phyloP scores from a whole-genome alignment of 176 grass and related monocot genomes.

The Aegilops speltoides region DNA sequence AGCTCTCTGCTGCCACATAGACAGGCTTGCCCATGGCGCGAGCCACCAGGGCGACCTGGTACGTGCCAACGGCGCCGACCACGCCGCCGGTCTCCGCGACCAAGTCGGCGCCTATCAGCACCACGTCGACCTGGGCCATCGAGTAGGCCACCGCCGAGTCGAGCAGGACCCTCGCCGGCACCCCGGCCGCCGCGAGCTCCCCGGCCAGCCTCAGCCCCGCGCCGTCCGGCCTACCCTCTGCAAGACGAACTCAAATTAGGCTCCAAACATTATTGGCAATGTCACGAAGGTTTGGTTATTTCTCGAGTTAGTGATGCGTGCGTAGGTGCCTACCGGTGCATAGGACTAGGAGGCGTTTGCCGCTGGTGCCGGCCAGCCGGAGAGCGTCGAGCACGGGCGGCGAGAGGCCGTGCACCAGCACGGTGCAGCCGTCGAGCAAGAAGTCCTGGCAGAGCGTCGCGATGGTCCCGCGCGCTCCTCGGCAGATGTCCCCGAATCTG shows the following conservation, averaged over 20 bases:
- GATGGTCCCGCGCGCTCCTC: conserved; percentile 43
- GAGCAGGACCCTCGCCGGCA: conserved; percentile 56
- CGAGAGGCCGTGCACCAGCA: conserved; percentile 62
- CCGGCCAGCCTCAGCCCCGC: conserved; percentile 47
- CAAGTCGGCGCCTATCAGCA: conserved; percentile 45
- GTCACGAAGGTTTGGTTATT: not conserved
- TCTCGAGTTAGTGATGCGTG: not conserved
- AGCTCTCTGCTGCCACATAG: conserved; percentile 65
- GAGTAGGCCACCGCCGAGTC: conserved; percentile 60
- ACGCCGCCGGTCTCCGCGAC: conserved; percentile 70
- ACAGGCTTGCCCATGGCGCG: conserved; percentile 56
- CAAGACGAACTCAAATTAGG: not conserved
- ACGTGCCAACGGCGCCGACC: conserved; percentile 64
- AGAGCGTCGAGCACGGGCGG: conserved; percentile 50
- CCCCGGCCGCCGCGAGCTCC: conserved; percentile 47
- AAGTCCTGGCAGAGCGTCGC: conserved; percentile 69
- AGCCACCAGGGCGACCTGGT: conserved; percentile 65
- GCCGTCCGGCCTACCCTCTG: conserved; percentile 67
- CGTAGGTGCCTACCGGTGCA: conserved; percentile 41
- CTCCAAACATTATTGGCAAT: not conserved
- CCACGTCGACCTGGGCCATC: conserved; percentile 58
- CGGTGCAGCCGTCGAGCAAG: conserved; percentile 56
- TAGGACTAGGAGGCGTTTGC: conserved; percentile 50
- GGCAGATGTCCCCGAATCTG: not conserved
- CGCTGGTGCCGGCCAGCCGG: conserved; percentile 45